Conservation (phyloP, 1,284 basidiomycete genomes). For the Fomitopsis palustris region DNA sequence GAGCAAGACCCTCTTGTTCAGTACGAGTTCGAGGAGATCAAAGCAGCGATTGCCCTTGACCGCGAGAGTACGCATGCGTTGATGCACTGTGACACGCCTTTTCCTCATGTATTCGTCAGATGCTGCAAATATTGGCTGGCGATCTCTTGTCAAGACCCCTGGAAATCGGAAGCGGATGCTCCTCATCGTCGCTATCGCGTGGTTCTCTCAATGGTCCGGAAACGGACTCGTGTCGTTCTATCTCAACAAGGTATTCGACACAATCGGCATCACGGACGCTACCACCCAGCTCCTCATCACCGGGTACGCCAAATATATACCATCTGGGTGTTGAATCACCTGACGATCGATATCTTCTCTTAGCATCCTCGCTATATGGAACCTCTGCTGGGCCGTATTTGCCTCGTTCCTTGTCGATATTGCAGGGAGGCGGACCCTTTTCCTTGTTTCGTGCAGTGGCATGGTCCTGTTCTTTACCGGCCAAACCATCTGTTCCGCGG, state of each 20-base stretch:
- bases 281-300: constrained; percentile 47
- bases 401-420: constrained; percentile 58
- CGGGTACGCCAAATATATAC: constrained; percentile 28
- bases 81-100: not conserved
- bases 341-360: not conserved
- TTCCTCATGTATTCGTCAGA: constrained; percentile 2
- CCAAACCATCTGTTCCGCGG: constrained; percentile 70
- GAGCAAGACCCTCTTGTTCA: constrained; percentile 66
- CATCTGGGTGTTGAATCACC: constrained; percentile 34
- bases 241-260: constrained; percentile 66
- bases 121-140: constrained; percentile 56
- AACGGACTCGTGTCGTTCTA: constrained; percentile 78
- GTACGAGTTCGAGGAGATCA: constrained; percentile 77
- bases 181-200: constrained; percentile 66
- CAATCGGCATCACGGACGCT: constrained; percentile 64
- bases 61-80: constrained; percentile 31
- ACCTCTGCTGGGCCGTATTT: constrained; percentile 57
- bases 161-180: constrained; percentile 69
- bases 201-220: constrained; percentile 75
- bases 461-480: constrained; percentile 71
- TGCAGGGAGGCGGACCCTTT: constrained; percentile 61
- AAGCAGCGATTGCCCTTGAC: constrained; percentile 66
- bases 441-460: constrained; percentile 57
- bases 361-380: constrained; percentile 70
- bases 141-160: constrained; percentile 48